Conservation (phyloP, 2,329 filamentous ascomycete genomes). For the Aspergillus costaricaensis region DNA sequence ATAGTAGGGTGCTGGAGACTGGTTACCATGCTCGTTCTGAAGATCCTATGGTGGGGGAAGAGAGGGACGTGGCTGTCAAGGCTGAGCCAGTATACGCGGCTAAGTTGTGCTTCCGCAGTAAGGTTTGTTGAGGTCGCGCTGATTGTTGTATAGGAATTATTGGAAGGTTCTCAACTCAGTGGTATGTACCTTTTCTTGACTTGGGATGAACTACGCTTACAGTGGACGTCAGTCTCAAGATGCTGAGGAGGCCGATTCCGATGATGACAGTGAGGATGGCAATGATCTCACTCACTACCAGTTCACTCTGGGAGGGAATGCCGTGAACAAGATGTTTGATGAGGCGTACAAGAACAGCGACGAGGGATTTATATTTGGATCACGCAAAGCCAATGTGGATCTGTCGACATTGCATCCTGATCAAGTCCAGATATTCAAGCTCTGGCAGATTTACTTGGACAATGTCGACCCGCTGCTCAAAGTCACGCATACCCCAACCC, state of each 20-base stretch:
- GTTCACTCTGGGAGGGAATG: slow-evolving; percentile 34
- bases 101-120: slow-evolving; percentile 14
- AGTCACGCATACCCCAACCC: slow-evolving; percentile 65
- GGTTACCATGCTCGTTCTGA: not conserved
- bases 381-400: slow-evolving; percentile 43
- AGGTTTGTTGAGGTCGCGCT: slow-evolving; percentile 5
- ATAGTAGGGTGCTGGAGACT: not conserved
- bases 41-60: not conserved
- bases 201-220: not conserved
- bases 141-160: slow-evolving; percentile 43
- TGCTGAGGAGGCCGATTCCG: slow-evolving; percentile 26
- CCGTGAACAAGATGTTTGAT: slow-evolving; percentile 52
- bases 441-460: slow-evolving; percentile 69
- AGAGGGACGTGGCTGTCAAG: not conserved
- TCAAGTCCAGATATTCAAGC: slow-evolving; percentile 58
- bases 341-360: slow-evolving; percentile 46
- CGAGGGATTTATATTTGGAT: slow-evolving; percentile 56
- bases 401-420: slow-evolving; percentile 61
- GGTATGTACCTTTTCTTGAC: slow-evolving; percentile 30
- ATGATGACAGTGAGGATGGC: slow-evolving; percentile 7
- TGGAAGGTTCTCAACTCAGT: slow-evolving; percentile 51
- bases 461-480: slow-evolving; percentile 71
- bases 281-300: slow-evolving; percentile 34
- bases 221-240: slow-evolving; percentile 15
- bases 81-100: slow-evolving; percentile 10